A percentile compares a stretch with the other conserved stretches of the same genome.
Evolutionary conservation across 2,329 filamentous ascomycete species (phyloP).

Genomic region (Lasiodiplodia hormozganensis): DNA sequence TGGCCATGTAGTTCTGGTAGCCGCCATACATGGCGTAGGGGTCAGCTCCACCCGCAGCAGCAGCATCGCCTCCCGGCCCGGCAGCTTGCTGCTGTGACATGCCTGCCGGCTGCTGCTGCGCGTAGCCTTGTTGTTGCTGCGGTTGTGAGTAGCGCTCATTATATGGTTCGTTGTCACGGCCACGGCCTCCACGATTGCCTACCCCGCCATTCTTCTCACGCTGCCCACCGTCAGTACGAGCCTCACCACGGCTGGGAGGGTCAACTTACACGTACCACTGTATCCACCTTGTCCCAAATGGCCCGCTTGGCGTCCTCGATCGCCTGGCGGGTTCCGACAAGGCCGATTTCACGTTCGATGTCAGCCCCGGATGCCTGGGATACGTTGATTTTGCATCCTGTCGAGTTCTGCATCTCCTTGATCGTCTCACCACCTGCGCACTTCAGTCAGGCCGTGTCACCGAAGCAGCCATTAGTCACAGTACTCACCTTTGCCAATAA

Average conservation of each 20-base stretch:
- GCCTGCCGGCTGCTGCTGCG: conserved; percentile 43
- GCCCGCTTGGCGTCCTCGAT: conserved; percentile 82
- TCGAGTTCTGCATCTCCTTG: conserved; percentile 87
- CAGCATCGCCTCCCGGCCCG: conserved; percentile 67
- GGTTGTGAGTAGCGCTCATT: conserved; percentile 57
- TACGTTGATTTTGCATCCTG: conserved; percentile 94
- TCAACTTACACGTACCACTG: conserved; percentile 69
- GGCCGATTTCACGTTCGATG: conserved; percentile 82
- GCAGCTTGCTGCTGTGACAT: conserved; percentile 42
- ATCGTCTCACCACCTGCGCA: conserved; percentile 80
- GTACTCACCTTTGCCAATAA: conserved; percentile 78
- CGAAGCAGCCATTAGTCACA: not conserved
- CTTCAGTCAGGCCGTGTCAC: conserved; percentile 33
- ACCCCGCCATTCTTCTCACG: conserved; percentile 54
- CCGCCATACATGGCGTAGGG: conserved; percentile 81
- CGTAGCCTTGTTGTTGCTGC: conserved; percentile 49
- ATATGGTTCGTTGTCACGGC: conserved; percentile 47
- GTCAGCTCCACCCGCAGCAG: conserved; percentile 49
- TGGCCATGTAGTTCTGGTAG: conserved; percentile 78
- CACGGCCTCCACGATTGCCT: conserved; percentile 45
- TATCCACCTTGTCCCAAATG: conserved; percentile 91
- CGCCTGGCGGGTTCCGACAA: conserved; percentile 78
- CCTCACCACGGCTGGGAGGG: not conserved
- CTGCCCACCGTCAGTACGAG: conserved; percentile 43
- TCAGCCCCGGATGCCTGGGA: conserved; percentile 81